Base-by-base conservation (phyloP, 768 basidiomycete genomes). In the Phlebiopsis flavidoalba region DNA sequence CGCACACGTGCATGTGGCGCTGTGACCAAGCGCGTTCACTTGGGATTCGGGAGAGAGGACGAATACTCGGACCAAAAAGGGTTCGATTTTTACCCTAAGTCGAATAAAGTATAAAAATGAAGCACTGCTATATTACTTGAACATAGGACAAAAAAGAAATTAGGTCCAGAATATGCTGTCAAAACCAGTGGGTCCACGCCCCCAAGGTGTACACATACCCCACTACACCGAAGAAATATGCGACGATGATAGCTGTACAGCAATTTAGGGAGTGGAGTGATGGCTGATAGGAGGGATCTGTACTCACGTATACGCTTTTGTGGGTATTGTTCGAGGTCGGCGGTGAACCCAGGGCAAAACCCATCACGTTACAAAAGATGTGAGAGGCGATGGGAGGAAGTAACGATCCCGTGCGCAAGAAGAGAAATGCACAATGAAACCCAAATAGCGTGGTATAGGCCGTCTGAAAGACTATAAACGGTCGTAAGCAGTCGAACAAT, bases 311-410 rank as follows among this genome's bases (percentile, higher is more conserved):
- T 19, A 31, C 59, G 53, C 50, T 45, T 57, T 14, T 47, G 54
- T n/a, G 63, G 63, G 50, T 57, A 63, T 10, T 33, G 47, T 15
- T 53, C 37, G 8, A 63, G 10, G 22, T 94, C 92, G 33, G 76
- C 72, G 0, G 64, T 68, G 24, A 88, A 80, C 56, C 86, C 80
- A 2, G 96, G 97, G n/a, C n/a, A 31, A 98, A 67, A 0, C 95
- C 95, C 92, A 98, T 95, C 53, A 90, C 71, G 69, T 99, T 99
- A 78, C 97, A 98, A 70, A 94, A 96, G 0, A 89, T 75, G 69
- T 99, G 97, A 0, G 93, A 85, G 8, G 81, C 73, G 58, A 95
- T 80, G 1, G 95, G 79, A 1, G 94, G 88, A 33, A 88, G 72
- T 60, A 98, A 74, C 5, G 93, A 95, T 15, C 88, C 85, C 4